Conservation (phyloP, 495 filamentous ascomycete species). For the Talaromyces borbonicus region DNA sequence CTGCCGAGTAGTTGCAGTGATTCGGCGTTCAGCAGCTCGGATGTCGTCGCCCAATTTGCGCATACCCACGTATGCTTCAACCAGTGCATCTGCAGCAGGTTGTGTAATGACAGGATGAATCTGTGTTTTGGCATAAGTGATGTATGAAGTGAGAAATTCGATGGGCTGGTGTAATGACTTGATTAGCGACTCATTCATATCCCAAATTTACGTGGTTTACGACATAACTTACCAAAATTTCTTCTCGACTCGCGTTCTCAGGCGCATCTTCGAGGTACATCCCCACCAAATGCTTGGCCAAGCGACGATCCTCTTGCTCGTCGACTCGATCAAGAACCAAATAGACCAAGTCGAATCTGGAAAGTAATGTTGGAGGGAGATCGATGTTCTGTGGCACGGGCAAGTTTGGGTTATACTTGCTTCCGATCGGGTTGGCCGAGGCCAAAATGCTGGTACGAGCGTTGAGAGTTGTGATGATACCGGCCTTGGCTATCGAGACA, state of each 20-base stretch:
- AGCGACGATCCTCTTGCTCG: conserved; percentile 73
- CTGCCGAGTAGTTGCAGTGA: conserved; percentile 93
- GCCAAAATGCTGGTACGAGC: conserved; percentile 89
- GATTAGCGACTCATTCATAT: neutral
- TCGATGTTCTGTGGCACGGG: conserved; percentile 98
- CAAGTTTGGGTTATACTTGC: conserved; percentile 90
- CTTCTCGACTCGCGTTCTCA: conserved; percentile 63
- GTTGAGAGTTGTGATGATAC: conserved; percentile 97
- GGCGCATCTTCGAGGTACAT: conserved; percentile 97
- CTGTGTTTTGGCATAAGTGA: conserved; percentile 88
- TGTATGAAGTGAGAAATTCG: conserved; percentile 92
- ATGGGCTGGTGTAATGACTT: conserved; percentile 55
- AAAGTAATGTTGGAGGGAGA: conserved; percentile 86
- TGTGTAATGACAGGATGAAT: conserved; percentile 72
- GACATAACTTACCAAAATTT: conserved; percentile 62
- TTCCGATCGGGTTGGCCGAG: conserved; percentile 95
- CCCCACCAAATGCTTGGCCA: conserved; percentile 85
- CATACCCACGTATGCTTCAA: conserved; percentile 87
- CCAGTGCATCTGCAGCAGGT: conserved; percentile 69
- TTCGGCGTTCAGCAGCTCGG: conserved; percentile 83
- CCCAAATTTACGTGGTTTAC: neutral
- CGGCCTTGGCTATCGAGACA: conserved; percentile 95
- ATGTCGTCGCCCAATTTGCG: conserved; percentile 93
- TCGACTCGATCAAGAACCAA: conserved; percentile 89
- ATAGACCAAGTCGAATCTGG: conserved; percentile 94